These are phyloP conservation scores for Infundibulicybe gibba DNA, from an alignment of 768 basidiomycete genomes.

Conservation along the genomic window DNA sequence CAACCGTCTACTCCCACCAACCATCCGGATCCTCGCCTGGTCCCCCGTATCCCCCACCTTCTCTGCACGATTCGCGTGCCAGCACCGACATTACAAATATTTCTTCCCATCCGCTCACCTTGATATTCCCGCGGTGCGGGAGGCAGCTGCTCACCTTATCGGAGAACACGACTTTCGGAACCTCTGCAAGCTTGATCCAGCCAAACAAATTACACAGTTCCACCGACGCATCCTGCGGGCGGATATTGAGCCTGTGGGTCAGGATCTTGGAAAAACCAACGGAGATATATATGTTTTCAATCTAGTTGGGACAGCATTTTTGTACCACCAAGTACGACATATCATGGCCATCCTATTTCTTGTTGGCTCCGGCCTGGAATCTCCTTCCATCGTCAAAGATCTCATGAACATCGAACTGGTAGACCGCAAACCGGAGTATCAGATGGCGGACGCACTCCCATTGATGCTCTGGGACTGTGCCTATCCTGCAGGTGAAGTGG, in stretches of 20 bases:
- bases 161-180: constrained; percentile 97
- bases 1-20: constrained; percentile 84
- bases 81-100: constrained; percentile 93
- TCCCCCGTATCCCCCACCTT: constrained; percentile 78
- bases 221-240: constrained; percentile 64
- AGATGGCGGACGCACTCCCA: constrained; percentile 91
- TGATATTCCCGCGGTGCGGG: constrained; percentile 71
- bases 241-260: constrained; percentile 48
- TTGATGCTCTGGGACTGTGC: constrained; percentile 90
- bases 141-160: constrained; percentile 65
- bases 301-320: constrained; percentile 82
- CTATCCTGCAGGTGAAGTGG: constrained; percentile 61
- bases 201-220: constrained; percentile 87
- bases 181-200: constrained; percentile 88
- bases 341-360: constrained; percentile 92
- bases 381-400: constrained; percentile 61
- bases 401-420: constrained; percentile 74
- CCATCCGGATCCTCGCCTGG: constrained; percentile 92
- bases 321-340: constrained; percentile 95
- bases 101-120: constrained; percentile 77
- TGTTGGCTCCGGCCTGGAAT: constrained; percentile 77
- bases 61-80: constrained; percentile 87
- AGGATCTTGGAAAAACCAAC: constrained; percentile 13
- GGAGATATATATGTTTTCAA: constrained; percentile 66
- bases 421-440: constrained; percentile 80